Base-by-base conservation (phyloP, 179 eudicot species). In the Silene coronaria region DNA sequence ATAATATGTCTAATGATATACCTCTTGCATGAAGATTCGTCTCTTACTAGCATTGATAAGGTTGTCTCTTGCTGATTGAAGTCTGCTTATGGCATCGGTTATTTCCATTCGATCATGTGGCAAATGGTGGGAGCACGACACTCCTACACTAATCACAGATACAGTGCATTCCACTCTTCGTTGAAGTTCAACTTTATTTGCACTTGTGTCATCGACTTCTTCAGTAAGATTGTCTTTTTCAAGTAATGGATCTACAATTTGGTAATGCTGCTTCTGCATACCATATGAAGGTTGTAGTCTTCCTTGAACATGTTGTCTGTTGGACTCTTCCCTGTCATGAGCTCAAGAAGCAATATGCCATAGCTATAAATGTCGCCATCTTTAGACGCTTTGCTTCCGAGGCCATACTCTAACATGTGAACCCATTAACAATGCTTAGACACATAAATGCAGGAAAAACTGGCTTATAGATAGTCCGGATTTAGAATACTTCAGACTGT, bases 301-400 rank as follows among this genome's bases (percentile, higher is more conserved):
- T 63, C 80, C 17, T 76, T 45, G 34, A 80, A 76, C 76, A 61
- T 68, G 14, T 2, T 23, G 51, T 77, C 72, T 16, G 74, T 78
- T 6, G 84, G 84, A 14, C 58, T 69, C 42, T 51, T 78, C n/a
- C 68, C 67, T 2, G 70, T 77, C 51, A 81, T 67, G 32, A 78
- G 59, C 71, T 81, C 81, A 34, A 77, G 48, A 27, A 77, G n/a
- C 27, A 77, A 17, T 30, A 81, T 78, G 3, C 81, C 81, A 64
- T 57, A 81, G 63, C 79, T 81, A 30, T 80, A 80, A 7, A 77
- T 14, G n/a, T 62, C 67, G 14, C 67, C 67, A 24, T 66, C 48
- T 66, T 42, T 67, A 8, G 71, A 67, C 34, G 34, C 66, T 19
- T 14, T 11, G 13, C 70, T 59, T 72, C 83, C 80, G 0, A 72